Evolutionary conservation across 2,329 filamentous ascomycete genomes (phyloP), one percentile per base, ranked within the genome.

Genomic region (Leptographium galeiforme): DNA sequence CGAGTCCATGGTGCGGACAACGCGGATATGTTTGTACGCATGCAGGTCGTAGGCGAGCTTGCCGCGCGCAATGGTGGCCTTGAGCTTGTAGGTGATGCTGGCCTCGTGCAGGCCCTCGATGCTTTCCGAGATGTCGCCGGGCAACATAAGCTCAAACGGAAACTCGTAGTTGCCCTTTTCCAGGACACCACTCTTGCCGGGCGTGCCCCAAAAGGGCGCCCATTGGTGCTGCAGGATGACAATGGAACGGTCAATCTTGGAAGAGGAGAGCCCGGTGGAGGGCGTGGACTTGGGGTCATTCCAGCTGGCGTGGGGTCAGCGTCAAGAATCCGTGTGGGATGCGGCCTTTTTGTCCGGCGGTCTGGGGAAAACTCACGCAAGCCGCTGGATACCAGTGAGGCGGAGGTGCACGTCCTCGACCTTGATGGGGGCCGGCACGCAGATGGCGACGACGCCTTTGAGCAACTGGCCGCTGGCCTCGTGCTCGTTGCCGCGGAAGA

Each of bases 1-100:
- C 12, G 86, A 78, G 56, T 88, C 85, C 48, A 90, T 71, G 0
- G 87, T 91, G 54, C 87, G 79, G 55, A 91, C 85, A 54, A 91
- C 80, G 53, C 87, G 80, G 53, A 93, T 68, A 52, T 85, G 83
- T 67, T 91, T 91, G 65, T 84, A 84, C 38, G 87, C 79, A 60
- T 87, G 81, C 50, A 95, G 74, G 65, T 95, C 89, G 72, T 94
- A 91, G 62, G 85, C 83, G 62, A 96, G 82, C 72, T 93, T 94
- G 57, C 89, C 87, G 55, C 90, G 75, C 47, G 85, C 86, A 50
- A 97, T 84, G 51, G 89, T 90, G 2, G 91, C 93, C 68, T 95
- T 95, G 63, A 98, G 75, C 59, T 86, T 84, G 70, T 97, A 98
- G 48, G 88, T 85, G 56, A 97, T 83, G 69, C 85, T 91, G 16